Evolutionary conservation across 495 filamentous ascomycete species (phyloP), one percentile per base, ranked within the genome.

Genomic region (Echria macrotheca): DNA sequence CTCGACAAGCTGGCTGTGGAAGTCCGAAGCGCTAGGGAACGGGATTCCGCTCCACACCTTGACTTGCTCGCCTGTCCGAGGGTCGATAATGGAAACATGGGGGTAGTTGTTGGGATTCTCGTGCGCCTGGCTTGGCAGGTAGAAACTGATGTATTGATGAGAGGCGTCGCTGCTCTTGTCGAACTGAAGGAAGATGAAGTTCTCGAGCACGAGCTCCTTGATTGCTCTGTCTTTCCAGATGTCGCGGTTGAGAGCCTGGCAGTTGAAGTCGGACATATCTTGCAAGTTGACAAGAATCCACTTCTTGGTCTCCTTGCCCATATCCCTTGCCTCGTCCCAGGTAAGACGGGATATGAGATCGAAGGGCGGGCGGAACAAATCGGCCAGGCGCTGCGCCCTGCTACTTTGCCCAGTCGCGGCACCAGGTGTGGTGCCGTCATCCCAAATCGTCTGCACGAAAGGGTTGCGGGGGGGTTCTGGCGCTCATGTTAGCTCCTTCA

Each of bases 211-310:
- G 1, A 95, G 85, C 11, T 86, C 82, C 58, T 76, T 78, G 44
- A 98, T 81, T 7, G 80, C 74, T 43, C 76, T 56, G 52, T 91
- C 81, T 65, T 96, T 97, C 93, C 93, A 98, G 38, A 96, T 78
- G 60, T 98, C 93, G 18, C 93, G 79, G 61, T 98, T 98, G 11
- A 98, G 73, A 2, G 85, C 71, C 61, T 97, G 94, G 60, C 93
- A 97, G 63, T 91, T 83, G 58, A 97, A 98, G 33, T 95, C 78
- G 3, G 87, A 84, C 26, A 84, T 76, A 63, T 98, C 91, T 69
- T 98, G 93, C 4, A 98, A 82, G 60, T 98, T 96, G 54, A 96
- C 87, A 42, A 98, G 61, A 11, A 98, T 76, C 93, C 93, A 98
- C 63, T 94, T 96, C 66, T 89, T 81, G 22, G 76, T 73, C 19